Evolutionary conservation across 805 yeast genomes (phyloP).

Genomic region (Nakazawaea holstii): DNA sequence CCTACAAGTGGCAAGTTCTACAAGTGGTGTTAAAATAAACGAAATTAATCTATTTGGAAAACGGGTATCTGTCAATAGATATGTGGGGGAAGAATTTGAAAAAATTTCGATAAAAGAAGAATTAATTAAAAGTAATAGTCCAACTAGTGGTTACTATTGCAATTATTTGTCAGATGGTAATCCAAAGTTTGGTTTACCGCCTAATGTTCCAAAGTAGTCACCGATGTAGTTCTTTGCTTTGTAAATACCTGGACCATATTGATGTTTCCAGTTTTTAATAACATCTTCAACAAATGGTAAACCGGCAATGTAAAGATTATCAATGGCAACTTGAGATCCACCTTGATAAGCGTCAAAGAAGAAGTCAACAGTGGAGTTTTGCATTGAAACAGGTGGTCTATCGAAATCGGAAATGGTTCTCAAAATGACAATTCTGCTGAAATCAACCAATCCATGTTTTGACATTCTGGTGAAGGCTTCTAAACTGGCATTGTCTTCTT

Average conservation of each 20-base stretch:
- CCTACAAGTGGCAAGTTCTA: no score
- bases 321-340: constrained; percentile 42
- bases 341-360: constrained; percentile 46
- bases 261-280: constrained; percentile 38
- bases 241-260: constrained; percentile 28
- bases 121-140: background rate
- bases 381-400: constrained; percentile 42
- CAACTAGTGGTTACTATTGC: background rate
- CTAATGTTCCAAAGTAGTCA: constrained; percentile 53
- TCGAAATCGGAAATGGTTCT: constrained; percentile 59
- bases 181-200: constrained; percentile 33
- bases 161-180: background rate
- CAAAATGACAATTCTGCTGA: constrained; percentile 50
- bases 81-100: background rate
- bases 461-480: constrained; percentile 54
- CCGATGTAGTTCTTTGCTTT: constrained; percentile 53
- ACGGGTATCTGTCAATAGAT: no score
- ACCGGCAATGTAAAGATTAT: constrained; percentile 50
- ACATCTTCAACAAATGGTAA: constrained; percentile 50
- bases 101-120: background rate
- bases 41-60: no score
- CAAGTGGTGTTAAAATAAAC: no score
- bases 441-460: constrained; percentile 50
- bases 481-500: constrained; percentile 63
- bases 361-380: constrained; percentile 41